Percentiles rank a stretch among this genome's conserved stretches.
Conservation (phyloP, 2,329 filamentous ascomycete genomes). For the Cercospora janseana region DNA sequence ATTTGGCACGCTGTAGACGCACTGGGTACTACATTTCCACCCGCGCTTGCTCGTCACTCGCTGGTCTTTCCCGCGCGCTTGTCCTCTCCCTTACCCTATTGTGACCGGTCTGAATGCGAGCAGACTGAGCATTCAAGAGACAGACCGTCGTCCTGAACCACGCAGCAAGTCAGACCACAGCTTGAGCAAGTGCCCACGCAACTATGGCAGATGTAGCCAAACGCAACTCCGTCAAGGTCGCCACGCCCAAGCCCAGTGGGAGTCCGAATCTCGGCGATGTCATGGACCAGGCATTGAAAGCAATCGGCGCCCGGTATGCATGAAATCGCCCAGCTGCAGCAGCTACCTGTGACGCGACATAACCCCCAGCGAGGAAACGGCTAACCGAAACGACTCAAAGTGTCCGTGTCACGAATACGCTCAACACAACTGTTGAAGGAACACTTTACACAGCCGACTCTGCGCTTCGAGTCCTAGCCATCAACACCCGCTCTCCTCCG, state of each 20-base stretch:
- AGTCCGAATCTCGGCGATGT: conserved; percentile 45
- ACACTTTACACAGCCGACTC: conserved; percentile 62
- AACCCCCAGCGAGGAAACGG: neutral
- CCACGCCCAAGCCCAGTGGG: conserved; percentile 48
- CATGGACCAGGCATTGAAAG: conserved; percentile 56
- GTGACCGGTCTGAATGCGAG: too few relatives aligned
- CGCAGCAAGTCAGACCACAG: neutral
- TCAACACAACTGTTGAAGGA: conserved; percentile 56
- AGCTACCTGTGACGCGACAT: neutral
- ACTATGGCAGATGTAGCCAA: conserved; percentile 57
- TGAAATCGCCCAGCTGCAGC: neutral
- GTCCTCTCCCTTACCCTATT: too few relatives aligned
- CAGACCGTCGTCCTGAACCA: neutral
- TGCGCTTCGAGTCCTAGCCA: conserved; percentile 59
- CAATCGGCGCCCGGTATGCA: conserved; percentile 61
- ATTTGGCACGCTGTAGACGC: neutral
- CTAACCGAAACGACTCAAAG: neutral
- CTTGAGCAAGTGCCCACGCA: neutral
- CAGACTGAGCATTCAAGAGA: too few relatives aligned
- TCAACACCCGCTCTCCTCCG: conserved; percentile 51
- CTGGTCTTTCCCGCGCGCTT: too few relatives aligned
- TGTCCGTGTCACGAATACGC: conserved; percentile 52
- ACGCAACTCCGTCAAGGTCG: conserved; percentile 57
- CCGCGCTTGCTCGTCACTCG: conserved; percentile 2
- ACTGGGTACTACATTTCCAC: neutral